phyloP scores from a whole-genome alignment of 2,329 filamentous ascomycete species.

The Sclerotinia spermophila region DNA sequence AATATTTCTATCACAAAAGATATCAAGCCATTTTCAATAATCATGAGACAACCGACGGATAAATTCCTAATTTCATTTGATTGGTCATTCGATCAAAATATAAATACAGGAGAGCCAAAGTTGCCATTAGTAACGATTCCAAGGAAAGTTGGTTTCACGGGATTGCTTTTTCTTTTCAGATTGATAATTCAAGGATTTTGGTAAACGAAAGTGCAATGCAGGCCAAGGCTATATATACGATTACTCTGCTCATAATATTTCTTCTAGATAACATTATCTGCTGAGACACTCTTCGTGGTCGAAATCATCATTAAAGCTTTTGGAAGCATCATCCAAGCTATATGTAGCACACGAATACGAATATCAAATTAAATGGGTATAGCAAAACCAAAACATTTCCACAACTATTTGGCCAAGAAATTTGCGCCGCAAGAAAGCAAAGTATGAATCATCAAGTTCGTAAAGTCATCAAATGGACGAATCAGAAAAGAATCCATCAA shows the following conservation, averaged over 20 bases:
- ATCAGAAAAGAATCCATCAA: constrained; percentile 8
- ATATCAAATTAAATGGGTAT: not conserved
- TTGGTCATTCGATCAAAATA: not conserved
- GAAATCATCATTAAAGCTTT: not conserved
- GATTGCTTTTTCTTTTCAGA: not conserved
- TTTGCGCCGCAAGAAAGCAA: not conserved
- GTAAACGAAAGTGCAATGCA: not conserved
- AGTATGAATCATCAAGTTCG: not conserved
- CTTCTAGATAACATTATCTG: not conserved
- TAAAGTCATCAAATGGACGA: not conserved
- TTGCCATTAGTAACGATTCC: not conserved
- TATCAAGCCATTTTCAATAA: constrained; percentile 9
- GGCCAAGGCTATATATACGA: not conserved
- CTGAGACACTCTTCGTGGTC: not conserved
- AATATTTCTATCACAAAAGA: not conserved
- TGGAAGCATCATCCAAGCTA: not conserved
- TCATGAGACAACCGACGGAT: not conserved
- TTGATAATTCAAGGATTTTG: not conserved
- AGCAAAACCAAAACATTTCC: not conserved
- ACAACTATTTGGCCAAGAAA: not conserved
- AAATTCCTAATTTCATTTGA: not conserved
- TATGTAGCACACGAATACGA: not conserved
- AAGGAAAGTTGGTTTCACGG: not conserved
- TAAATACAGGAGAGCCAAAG: not conserved
- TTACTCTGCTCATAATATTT: not conserved